Evolutionary conservation across 805 yeast species (phyloP), one percentile per base, ranked within the genome.

Genomic region (Yarrowia alimentaria): DNA sequence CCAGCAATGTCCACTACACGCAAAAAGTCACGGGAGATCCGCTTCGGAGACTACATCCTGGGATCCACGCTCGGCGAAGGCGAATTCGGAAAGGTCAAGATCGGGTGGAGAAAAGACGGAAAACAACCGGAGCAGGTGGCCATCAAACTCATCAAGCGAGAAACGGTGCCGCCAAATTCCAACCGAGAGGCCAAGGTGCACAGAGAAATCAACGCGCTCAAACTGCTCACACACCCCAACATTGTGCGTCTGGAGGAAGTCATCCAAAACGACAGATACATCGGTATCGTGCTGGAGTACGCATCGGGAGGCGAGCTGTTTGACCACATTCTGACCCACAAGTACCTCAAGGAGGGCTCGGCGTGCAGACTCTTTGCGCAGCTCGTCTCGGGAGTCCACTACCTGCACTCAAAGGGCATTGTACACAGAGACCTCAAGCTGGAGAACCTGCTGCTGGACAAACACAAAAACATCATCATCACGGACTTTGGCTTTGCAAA

Each of bases 31-130:
- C 65, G 65, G 12, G 65, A 66, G 47, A 54, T 60, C 33, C 76
- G 95, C 30, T 90, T 93, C 64, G 99, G 99, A 19, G 81, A 86
- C 11, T 93, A 90, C 62, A 78, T 86, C 17, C 74, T 93, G 6
- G 99, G 98, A 2, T 82, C 95, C 11, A 91, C 99, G 0, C 70
- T 93, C 11, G 99, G 99, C 25, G 96, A 93, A 68, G 99, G 99
- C 42, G 99, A 93, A 64, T 93, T 93, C 67, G 99, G 99, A 54
- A 91, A 93, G 67, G 99, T 93, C 53, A 93, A 91, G 65, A 73
- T 93, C 17, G 98, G 97, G 11, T 91, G 97, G 97, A 75, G 95
- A 54, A 86, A 85, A 64, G 90, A 81, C 60, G 89, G 88, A 14
- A 58, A 60, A 24, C 59, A 49, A 51, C 67, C 67, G 20, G 66